These are phyloP conservation scores for Candida stauntonica DNA, from an alignment of 805 yeast species.

Conservation along the genomic window DNA sequence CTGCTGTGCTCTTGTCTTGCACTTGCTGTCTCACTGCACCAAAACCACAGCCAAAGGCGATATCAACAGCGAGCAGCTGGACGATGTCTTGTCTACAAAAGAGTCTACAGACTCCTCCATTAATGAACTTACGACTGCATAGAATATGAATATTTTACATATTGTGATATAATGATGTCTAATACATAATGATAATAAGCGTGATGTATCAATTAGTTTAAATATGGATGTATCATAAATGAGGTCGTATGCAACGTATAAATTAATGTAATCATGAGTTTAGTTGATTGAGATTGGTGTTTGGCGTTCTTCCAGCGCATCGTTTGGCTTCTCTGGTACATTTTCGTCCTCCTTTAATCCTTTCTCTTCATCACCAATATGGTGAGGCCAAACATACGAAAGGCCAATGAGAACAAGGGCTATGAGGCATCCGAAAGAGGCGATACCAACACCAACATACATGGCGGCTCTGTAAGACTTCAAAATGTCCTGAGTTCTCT, in stretches of 20 bases:
- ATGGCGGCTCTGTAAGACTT: constrained; percentile 52
- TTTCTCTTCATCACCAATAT: background rate
- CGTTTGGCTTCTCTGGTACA: background rate
- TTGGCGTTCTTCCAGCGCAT: too few species aligned
- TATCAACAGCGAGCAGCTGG: background rate
- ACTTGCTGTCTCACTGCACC: constrained; percentile 9
- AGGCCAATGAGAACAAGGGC: constrained; percentile 8
- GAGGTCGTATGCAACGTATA: too few species aligned
- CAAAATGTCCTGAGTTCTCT: constrained; percentile 26
- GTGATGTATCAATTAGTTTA: too few species aligned
- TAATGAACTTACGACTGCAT: background rate
- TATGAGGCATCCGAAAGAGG: constrained; percentile 38
- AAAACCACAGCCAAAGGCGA: background rate
- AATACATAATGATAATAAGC: too few species aligned
- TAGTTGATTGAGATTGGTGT: too few species aligned
- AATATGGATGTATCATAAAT: too few species aligned
- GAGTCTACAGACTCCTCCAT: background rate
- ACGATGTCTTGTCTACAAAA: background rate
- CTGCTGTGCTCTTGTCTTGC: constrained; percentile 7
- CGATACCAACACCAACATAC: constrained; percentile 59
- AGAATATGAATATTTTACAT: background rate
- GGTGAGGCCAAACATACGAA: constrained; percentile 12
- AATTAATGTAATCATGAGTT: too few species aligned
- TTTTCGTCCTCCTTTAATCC: background rate
- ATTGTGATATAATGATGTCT: background rate